phyloP scores from a whole-genome alignment of 371 early-diverging fungal genomes.

The Thermomucor indicae-seudaticae region DNA sequence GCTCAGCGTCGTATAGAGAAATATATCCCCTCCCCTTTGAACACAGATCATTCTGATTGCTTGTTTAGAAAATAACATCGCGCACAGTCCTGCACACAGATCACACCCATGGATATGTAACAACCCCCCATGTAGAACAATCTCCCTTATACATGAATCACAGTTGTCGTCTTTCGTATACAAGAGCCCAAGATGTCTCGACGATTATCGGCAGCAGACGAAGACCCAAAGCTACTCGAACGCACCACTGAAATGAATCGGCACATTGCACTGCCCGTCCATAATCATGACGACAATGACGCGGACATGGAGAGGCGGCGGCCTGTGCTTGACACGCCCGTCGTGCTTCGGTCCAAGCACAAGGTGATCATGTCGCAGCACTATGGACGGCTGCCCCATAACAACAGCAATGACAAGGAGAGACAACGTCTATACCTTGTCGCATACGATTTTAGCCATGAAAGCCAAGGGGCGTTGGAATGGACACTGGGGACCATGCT shows the following conservation, averaged over 20 bases:
- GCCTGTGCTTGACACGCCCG: conserved; percentile 21
- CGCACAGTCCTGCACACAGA: no score
- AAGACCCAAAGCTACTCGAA: conserved; percentile 12
- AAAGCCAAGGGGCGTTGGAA: conserved; percentile 41
- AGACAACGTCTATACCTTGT: conserved; percentile 26
- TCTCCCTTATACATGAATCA: no score
- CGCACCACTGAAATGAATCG: conserved; percentile 37
- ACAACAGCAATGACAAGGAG: conserved; percentile 1
- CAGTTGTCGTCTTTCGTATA: no score
- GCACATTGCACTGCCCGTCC: conserved; percentile 15
- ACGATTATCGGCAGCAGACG: no score
- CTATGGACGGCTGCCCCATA: conserved; percentile 19
- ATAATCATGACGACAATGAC: background rate
- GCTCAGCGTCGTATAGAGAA: no score
- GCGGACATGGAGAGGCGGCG: conserved; percentile 2
- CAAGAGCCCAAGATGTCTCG: no score
- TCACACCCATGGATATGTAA: no score
- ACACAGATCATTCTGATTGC: no score
- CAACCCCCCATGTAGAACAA: no score
- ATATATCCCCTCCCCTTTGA: no score
- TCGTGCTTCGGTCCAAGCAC: conserved; percentile 10
- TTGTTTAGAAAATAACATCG: no score
- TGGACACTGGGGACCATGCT: conserved; percentile 59
- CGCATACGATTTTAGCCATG: conserved; percentile 42
- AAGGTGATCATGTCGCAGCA: conserved; percentile 15